Conservation (phyloP, 176 grass and related monocot genomes). For the Carex cristatella region DNA sequence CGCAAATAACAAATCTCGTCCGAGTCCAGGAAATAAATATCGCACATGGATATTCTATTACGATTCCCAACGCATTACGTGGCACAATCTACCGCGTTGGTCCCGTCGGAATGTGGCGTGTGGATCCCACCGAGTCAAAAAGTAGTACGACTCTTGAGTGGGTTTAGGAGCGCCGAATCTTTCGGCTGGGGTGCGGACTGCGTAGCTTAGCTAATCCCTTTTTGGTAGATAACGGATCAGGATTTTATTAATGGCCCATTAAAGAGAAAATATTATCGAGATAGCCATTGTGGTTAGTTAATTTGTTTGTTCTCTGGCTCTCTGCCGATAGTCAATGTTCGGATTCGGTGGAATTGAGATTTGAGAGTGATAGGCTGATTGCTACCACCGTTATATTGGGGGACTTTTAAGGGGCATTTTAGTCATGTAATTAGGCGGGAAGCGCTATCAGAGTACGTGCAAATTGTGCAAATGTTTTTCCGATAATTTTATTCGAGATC, state of each 20-base stretch:
- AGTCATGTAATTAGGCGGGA: neutral
- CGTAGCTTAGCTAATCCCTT: constrained; percentile 10
- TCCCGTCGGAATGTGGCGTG: neutral
- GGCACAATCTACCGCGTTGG: neutral
- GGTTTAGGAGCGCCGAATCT: constrained; percentile 2
- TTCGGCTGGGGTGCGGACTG: neutral
- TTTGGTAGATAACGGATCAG: neutral
- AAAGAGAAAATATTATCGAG: neutral
- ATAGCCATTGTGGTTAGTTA: neutral
- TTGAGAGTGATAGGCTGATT: neutral
- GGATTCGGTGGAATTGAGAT: neutral
- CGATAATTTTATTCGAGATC: neutral
- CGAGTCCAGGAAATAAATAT: neutral
- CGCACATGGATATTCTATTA: neutral
- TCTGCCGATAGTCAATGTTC: neutral
- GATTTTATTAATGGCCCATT: neutral
- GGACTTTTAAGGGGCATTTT: neutral
- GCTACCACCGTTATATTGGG: neutral
- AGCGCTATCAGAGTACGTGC: neutral
- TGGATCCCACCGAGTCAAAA: constrained; percentile 20
- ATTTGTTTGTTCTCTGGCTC: neutral
- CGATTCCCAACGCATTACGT: neutral
- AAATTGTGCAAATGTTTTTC: neutral
- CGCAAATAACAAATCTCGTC: neutral
- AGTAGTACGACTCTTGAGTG: constrained; percentile 1